These are phyloP conservation scores for Chiua virens DNA, from an alignment of 768 basidiomycete genomes.

Conservation along the genomic window DNA sequence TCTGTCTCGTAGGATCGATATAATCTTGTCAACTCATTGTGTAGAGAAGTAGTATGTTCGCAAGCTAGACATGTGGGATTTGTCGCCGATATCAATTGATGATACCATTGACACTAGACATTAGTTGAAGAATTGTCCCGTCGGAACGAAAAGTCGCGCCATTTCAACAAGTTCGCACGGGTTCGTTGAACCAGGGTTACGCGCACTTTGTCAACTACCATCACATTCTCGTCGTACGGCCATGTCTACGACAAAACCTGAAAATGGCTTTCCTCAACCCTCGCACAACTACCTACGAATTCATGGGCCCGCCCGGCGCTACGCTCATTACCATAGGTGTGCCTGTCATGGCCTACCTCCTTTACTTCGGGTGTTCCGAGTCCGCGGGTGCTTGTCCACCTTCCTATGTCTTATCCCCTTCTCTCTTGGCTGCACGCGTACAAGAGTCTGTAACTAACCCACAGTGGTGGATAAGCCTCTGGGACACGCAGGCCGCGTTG, in stretches of 20 bases:
- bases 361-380: slow-evolving; percentile 81
- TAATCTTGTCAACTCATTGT: no score
- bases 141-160: no score
- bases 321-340: slow-evolving; percentile 67
- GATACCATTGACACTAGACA: no score
- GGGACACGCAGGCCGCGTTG: slow-evolving; percentile 76
- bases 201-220: no score
- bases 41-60: no score
- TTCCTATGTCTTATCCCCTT: slow-evolving; percentile 37
- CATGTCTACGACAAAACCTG: slow-evolving; percentile 22
- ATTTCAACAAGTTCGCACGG: neutral
- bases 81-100: no score
- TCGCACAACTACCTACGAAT: slow-evolving; percentile 72
- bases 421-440: slow-evolving; percentile 37
- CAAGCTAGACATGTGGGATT: no score
- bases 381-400: slow-evolving; percentile 69
- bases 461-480: slow-evolving; percentile 72
- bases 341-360: slow-evolving; percentile 67
- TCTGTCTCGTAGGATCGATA: no score
- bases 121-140: no score
- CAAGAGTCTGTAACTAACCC: slow-evolving; percentile 45
- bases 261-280: slow-evolving; percentile 58
- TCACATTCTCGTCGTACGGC: neutral
- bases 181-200: neutral
- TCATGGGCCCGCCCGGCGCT: slow-evolving; percentile 80